Evolutionary conservation across 495 filamentous ascomycete genomes (phyloP).

Genomic region (Acidiella bohemica): DNA sequence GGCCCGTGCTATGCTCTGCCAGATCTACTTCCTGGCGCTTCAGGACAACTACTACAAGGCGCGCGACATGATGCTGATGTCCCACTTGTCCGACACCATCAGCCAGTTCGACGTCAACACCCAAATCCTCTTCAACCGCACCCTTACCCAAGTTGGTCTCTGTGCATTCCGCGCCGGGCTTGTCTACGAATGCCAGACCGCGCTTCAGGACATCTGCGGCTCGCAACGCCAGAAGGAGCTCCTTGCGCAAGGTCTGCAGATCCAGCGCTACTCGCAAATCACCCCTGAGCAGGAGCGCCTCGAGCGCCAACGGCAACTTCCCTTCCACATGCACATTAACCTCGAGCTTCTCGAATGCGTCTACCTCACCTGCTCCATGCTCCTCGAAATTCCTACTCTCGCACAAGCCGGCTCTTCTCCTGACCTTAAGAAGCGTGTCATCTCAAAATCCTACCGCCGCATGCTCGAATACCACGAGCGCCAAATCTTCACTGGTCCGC

Average conservation of each 20-base stretch:
- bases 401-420: slow-evolving; percentile 92
- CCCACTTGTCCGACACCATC: slow-evolving; percentile 95
- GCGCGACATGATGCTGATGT: slow-evolving; percentile 98
- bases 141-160: slow-evolving; percentile 91
- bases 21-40: slow-evolving; percentile 94
- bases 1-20: slow-evolving; percentile 92
- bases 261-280: slow-evolving; percentile 88
- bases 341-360: slow-evolving; percentile 95
- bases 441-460: slow-evolving; percentile 98
- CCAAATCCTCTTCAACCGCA: slow-evolving; percentile 98
- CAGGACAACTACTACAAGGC: slow-evolving; percentile 96
- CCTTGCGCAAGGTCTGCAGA: slow-evolving; percentile 92
- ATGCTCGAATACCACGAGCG: slow-evolving; percentile 99
- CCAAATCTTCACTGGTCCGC: slow-evolving; percentile 95
- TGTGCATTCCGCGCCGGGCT: slow-evolving; percentile 95
- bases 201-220: slow-evolving; percentile 93
- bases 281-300: slow-evolving; percentile 94
- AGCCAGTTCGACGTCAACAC: slow-evolving; percentile 87
- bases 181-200: slow-evolving; percentile 92
- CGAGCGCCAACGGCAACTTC: slow-evolving; percentile 88
- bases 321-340: slow-evolving; percentile 99
- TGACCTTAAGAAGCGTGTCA: slow-evolving; percentile 92
- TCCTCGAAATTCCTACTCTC: slow-evolving; percentile 92
- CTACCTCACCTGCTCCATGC: slow-evolving; percentile 97
- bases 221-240: slow-evolving; percentile 95